Base-by-base conservation (phyloP, 2,329 filamentous ascomycete genomes). In the Fusarium concolor region DNA sequence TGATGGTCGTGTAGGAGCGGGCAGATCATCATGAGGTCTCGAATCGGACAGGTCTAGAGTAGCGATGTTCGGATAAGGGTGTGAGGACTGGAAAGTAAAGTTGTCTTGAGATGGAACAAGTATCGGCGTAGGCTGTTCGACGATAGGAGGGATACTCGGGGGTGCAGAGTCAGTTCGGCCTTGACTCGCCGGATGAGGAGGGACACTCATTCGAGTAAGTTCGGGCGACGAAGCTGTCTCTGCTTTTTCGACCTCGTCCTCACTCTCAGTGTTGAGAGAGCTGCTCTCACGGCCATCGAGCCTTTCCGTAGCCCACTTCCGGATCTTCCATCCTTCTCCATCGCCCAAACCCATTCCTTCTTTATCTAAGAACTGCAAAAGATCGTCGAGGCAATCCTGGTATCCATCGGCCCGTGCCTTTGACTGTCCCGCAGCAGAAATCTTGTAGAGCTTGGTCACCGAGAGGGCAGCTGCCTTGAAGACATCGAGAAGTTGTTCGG, bases 391-490 rank as follows among this genome's bases (percentile, higher is more conserved):
- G 37, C 94, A 96, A 76, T 98, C 94, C 78, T 97, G 94, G 74
- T 97, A 98, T 26, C 96, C 96, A 38, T 94, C 90, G 50, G 87
- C 82, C 49, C 92, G 89, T 45, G 93, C 89, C 74, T 90, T 90
- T 49, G 90, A 85, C 77, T 96, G 90, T 47, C 92, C 92, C 31
- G 89, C 85, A 14, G 92, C 91, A 5, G 95, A 95, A 38, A 90
- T 94, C 80, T 97, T 97, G 83, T 98, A 98, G 15, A 99, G 89
- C 75, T 96, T 97, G 46, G 96, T 98, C 56, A 98, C 94, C 8
- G 94, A 97, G 33, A 97, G 85, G 20, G 96, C 96, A 33, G 96
- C 96, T 17, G 92, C 89, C 79, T 94, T 96, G 85, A 99, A 99
- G 60, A 93, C 90, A 72, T 95, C 90, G 59, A 97, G 88, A 46